Percentiles rank a stretch among this genome's conserved stretches.
These are phyloP conservation scores for Gastrolobium villosum DNA, from an alignment of 306 rosid species.

Conservation along the genomic window DNA sequence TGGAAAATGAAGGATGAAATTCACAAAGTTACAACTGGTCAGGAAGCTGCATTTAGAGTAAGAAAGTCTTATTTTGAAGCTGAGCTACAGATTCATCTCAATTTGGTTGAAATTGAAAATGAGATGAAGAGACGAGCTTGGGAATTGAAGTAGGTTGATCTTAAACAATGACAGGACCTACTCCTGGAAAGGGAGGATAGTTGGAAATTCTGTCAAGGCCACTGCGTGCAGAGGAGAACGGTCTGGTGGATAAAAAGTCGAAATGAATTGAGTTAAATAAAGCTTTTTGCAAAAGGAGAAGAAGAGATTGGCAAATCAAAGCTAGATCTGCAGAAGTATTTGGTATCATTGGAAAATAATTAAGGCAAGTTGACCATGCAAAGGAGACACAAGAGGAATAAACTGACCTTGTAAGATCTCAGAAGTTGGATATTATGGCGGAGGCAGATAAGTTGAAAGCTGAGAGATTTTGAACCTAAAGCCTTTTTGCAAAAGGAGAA, in stretches of 20 bases:
- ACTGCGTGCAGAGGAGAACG: constrained; percentile 79
- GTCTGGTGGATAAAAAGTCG: constrained; percentile 67
- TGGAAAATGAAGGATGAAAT: constrained; percentile 68
- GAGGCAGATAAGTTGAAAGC: constrained; percentile 79
- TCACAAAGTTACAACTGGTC: constrained; percentile 68
- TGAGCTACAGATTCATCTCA: constrained; percentile 72
- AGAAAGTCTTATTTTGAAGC: constrained; percentile 65
- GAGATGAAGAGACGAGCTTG: constrained; percentile 88
- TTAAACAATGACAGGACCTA: constrained; percentile 75
- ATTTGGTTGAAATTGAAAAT: constrained; percentile 79
- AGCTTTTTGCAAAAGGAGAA: constrained; percentile 73
- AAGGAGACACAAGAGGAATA: constrained; percentile 86
- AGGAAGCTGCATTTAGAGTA: constrained; percentile 64
- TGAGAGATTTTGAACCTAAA: constrained; percentile 93
- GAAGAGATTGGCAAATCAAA: constrained; percentile 70
- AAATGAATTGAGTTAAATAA: constrained; percentile 73
- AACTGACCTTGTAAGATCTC: constrained; percentile 82
- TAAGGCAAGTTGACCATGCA: constrained; percentile 65
- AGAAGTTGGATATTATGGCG: constrained; percentile 75
- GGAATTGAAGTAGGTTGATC: constrained; percentile 98
- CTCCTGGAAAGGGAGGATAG: constrained; percentile 75
- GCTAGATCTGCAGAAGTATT: constrained; percentile 67
- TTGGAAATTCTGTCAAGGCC: constrained; percentile 72
- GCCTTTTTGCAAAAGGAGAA: too few species aligned
- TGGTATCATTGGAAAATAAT: constrained; percentile 71